Evolutionary conservation across 2,329 filamentous ascomycete genomes (phyloP), one percentile per base, ranked within the genome.

Genomic region (Fusarium setosum): DNA sequence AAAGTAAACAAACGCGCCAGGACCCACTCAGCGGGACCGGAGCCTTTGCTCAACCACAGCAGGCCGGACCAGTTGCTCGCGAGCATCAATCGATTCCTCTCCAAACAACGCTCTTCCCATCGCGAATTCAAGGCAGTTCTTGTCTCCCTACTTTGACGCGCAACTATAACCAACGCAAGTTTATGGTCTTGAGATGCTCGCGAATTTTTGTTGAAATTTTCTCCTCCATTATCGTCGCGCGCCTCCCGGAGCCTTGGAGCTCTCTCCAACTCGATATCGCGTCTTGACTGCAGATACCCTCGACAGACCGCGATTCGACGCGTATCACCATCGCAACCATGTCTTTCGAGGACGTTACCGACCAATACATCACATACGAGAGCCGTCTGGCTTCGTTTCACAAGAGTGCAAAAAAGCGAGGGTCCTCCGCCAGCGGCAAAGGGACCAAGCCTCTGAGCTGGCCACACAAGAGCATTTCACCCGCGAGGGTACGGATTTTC

Each of bases 311-410:
- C 65, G 62, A 49, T 52, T 65, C 52, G 53, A 69, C 65, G 64
- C 68, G 66, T 63, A 57, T 52, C 59, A 32, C 58, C 63, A 34
- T 49, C 56, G 56, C 41, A 63, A 69, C 17, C 35, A 79, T 79
- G 77, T 72, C 72, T 31, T 56, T 72, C 57, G 72, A 73, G 54
- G 79, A 81, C 41, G 68, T 77, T 38, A 76, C 82, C 34, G 81
- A 85, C 29, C 71, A 72, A 56, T 89, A 83, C 75, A 82, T 86
- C 69, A 91, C 91, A 15, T 90, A 89, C 67, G 89, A 93, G 67
- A 90, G 89, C 71, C 92, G 96, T 45, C 80, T 97, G 32, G 89
- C 89, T 29, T 95, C 93, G 11, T 99, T 98, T 77, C 86, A 91
- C 49, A 83, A 82, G 53, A 80, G 86, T 34, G 80, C 85, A 37